Conservation (phyloP, 257 asterid genomes). For the Primulina eburnea region DNA sequence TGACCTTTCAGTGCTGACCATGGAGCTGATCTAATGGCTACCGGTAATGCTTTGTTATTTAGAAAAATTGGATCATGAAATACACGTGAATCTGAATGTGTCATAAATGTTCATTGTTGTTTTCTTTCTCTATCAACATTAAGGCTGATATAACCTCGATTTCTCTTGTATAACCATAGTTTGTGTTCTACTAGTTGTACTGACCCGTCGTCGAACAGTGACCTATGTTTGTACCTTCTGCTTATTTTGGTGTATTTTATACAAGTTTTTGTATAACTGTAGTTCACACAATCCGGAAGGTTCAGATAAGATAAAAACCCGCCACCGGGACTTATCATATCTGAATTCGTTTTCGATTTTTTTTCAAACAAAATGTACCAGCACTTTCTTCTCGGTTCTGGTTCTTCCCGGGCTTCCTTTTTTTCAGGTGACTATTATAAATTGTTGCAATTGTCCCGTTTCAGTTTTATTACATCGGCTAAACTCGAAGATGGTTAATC, state of each 20-base stretch:
- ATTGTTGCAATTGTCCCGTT: background rate
- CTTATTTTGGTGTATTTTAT: background rate
- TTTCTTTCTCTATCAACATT: background rate
- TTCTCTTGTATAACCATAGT: background rate
- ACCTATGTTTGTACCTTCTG: background rate
- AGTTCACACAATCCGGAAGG: background rate
- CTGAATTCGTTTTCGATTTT: too few relatives aligned
- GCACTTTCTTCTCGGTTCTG: too few relatives aligned
- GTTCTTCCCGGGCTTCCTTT: too few relatives aligned
- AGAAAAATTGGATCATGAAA: background rate
- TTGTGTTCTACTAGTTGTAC: background rate
- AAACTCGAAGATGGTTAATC: background rate
- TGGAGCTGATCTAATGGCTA: background rate
- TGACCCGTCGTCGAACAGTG: background rate
- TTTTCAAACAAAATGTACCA: too few relatives aligned
- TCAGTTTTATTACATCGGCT: background rate
- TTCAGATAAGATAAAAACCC: too few relatives aligned
- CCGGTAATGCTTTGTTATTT: background rate
- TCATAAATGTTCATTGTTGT: background rate
- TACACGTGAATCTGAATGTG: background rate
- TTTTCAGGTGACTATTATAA: too few relatives aligned
- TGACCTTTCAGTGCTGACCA: conserved; percentile 25
- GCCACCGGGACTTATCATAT: too few relatives aligned
- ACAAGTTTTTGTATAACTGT: background rate
- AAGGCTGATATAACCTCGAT: background rate